Evolutionary conservation across 176 grass and related monocot species (phyloP), one percentile per base, ranked within the genome.

Genomic region (Musa beccarii): DNA sequence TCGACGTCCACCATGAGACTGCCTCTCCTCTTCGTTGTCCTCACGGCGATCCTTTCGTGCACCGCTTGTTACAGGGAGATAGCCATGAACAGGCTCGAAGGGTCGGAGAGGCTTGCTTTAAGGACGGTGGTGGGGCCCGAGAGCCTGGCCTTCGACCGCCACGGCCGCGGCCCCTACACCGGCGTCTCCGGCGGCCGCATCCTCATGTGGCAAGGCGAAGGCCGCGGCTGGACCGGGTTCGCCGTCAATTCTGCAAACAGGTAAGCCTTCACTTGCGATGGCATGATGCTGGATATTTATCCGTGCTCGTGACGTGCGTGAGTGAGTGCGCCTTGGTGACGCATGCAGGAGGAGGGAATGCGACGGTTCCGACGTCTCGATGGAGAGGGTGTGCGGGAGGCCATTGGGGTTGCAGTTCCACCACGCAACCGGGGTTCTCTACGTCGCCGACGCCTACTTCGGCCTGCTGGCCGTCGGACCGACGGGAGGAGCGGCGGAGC

Each of bases 381-480:
- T 79, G 75, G 94, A 98, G 90, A 93, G 86, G 84, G 68, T 17
- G 72, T 98, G 94, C 53, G 90, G 94, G 15, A 81, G 94, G 75
- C 84, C 88, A 51, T 75, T 98, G 69, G 94, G 90, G 3, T 54
- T 98, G 79, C 94, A 90, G 83, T 98, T 98, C 71, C 76, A 98
- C 80, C 79, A 64, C 23, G 75, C 8, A 17, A 79, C 90, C 2
- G 86, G 94, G n/a, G 77, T 87, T 65, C 79, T 98, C 56, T 98
- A 98, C 90, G 81, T 87, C 82, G 94, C 86, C 1, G 94, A 98
- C 78, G 94, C 94, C 4, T 98, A 98, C 86, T 74, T 75, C 26
- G 94, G 94, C 49, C 77, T 98, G 2, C 82, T 98, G 82, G 72
- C 82, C 49, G 94, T 87, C 8, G 78, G 86, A 2, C 84, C 82